Percentiles rank a stretch among this genome's conserved stretches.
Conservation (phyloP, 495 filamentous ascomycete genomes). For the Hamigera avellanea region DNA sequence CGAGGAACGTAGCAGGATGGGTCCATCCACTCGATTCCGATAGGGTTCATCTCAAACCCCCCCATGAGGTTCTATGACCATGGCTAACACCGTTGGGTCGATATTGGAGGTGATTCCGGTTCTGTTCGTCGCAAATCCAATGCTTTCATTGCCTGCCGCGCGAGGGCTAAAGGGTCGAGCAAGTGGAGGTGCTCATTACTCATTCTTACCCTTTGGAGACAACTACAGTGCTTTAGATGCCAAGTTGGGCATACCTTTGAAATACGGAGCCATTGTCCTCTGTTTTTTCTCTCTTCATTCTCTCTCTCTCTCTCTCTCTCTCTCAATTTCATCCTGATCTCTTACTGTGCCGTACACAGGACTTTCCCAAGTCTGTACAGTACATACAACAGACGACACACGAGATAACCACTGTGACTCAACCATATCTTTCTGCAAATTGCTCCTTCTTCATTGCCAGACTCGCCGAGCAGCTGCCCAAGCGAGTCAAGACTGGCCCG, state of each 20-base stretch:
- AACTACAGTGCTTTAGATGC: conserved; percentile 4
- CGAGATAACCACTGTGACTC: no score
- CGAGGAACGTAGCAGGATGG: conserved; percentile 8
- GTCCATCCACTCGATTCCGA: not conserved
- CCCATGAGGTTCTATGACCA: not conserved
- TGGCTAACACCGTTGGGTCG: no score
- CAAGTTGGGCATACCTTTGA: conserved; percentile 6
- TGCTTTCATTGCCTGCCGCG: not conserved
- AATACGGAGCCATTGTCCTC: conserved; percentile 13
- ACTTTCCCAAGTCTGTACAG: no score
- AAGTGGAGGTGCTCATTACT: no score
- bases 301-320: conserved; percentile 16
- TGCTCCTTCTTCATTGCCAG: no score
- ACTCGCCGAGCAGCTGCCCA: conserved; percentile 6
- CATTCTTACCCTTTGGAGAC: no score
- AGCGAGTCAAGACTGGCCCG: conserved; percentile 4
- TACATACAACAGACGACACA: no score
- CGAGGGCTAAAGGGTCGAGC: no score
- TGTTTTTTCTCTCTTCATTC: conserved; percentile 18
- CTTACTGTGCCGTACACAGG: no score
- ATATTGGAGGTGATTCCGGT: no score
- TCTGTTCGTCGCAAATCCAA: not conserved
- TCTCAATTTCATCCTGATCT: conserved; percentile 9
- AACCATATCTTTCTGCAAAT: no score
- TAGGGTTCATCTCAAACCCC: not conserved